Evolutionary conservation across 441 rosid species (phyloP).

Genomic region (Metrosideros polymorpha): DNA sequence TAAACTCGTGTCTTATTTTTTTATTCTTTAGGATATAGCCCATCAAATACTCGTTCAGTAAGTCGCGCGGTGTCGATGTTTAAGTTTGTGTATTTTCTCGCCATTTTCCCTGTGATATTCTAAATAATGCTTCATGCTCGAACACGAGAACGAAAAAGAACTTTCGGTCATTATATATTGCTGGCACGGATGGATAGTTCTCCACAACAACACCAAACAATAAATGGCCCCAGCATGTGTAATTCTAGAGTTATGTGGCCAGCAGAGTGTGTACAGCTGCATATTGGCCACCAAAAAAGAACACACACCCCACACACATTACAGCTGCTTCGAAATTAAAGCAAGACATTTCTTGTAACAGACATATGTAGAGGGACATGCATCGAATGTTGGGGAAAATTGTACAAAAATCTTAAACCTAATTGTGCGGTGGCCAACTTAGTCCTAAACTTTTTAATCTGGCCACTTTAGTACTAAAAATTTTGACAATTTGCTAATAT

Average conservation of each 20-base stretch:
- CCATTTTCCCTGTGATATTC: neutral
- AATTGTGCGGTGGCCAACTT: too few species aligned
- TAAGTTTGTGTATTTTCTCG: neutral
- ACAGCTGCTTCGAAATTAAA: neutral
- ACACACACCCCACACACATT: neutral
- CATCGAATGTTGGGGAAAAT: neutral
- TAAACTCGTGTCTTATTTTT: too few species aligned
- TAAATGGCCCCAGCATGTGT: neutral
- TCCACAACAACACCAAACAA: neutral
- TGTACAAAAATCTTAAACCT: too few species aligned
- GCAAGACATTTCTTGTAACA: neutral
- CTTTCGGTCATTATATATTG: neutral
- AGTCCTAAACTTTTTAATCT: neutral
- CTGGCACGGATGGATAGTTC: neutral
- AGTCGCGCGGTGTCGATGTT: neutral
- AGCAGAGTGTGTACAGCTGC: neutral
- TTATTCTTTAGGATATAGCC: too few species aligned
- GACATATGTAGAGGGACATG: neutral
- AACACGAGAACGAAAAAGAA: neutral
- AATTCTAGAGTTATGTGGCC: neutral
- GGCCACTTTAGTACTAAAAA: accelerated
- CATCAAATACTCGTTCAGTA: too few species aligned
- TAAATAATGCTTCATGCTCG: too few species aligned
- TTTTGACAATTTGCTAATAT: accelerated
- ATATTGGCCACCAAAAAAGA: neutral